These are phyloP conservation scores for Sporothrix curviconia DNA, from an alignment of 2,329 filamentous ascomycete species.

Conservation along the genomic window DNA sequence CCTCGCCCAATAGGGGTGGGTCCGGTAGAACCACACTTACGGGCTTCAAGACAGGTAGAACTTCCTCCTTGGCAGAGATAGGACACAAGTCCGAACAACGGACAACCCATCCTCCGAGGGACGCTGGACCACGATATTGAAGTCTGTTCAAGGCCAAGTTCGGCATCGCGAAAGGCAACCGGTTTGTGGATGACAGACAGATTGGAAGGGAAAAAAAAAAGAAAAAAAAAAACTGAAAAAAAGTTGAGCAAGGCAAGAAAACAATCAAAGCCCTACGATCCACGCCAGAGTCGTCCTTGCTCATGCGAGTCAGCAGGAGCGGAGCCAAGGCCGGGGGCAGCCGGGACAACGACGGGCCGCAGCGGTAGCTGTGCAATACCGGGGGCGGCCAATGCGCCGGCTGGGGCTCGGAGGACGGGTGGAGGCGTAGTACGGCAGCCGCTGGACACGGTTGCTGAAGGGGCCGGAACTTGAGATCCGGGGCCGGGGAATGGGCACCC, in stretches of 20 bases:
- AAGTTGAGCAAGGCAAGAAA: not conserved
- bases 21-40: constrained; percentile 46
- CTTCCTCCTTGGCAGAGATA: constrained; percentile 82
- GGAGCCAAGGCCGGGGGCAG: constrained; percentile 25
- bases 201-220: not conserved
- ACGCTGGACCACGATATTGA: constrained; percentile 79
- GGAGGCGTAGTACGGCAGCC: not conserved
- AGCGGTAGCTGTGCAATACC: not conserved
- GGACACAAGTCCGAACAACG: constrained; percentile 82
- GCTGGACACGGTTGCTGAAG: not conserved
- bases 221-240: not conserved
- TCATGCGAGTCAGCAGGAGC: constrained; percentile 21
- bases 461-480: not conserved
- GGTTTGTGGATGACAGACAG: too few species aligned
- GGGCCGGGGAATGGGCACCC: not conserved
- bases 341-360: constrained; percentile 17
- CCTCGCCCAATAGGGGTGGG: too few species aligned
- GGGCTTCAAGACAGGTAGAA: constrained; percentile 86
- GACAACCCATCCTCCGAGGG: constrained; percentile 82
- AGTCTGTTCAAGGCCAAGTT: constrained; percentile 51
- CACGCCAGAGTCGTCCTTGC: constrained; percentile 35
- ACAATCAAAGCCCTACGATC: constrained; percentile 19
- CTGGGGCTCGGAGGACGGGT: constrained; percentile 18
- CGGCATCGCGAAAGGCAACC: constrained; percentile 37
- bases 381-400: not conserved